phyloP scores from a whole-genome alignment of 441 rosid genomes.

The Populus tomentosa region DNA sequence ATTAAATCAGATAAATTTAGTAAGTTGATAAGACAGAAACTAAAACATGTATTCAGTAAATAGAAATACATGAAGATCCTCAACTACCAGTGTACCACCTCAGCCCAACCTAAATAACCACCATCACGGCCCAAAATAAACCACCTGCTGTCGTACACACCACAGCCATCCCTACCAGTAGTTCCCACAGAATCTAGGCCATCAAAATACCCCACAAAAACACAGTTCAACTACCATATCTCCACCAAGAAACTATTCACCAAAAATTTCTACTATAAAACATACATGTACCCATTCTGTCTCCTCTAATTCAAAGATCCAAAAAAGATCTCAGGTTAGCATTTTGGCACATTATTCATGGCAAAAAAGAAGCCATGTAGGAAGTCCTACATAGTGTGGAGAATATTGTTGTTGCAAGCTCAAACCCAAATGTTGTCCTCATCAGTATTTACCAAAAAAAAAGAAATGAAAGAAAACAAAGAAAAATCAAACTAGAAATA shows the following conservation, averaged over 20 bases:
- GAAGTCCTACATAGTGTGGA: conserved; percentile 12
- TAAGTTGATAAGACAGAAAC: neutral
- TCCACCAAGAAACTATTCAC: neutral
- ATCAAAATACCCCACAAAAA: neutral
- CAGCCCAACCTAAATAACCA: neutral
- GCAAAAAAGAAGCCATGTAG: conserved; percentile 18
- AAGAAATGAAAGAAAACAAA: no score
- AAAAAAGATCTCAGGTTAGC: conserved; percentile 21
- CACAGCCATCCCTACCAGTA: neutral
- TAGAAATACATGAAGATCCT: neutral
- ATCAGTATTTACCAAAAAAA: neutral
- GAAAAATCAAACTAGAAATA: neutral
- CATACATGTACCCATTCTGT: no score
- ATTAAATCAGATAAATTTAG: neutral
- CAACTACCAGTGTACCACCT: neutral
- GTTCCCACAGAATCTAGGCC: neutral
- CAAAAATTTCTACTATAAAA: no score
- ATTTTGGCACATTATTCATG: conserved; percentile 28
- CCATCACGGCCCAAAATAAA: neutral
- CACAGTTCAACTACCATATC: neutral
- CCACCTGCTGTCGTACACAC: neutral
- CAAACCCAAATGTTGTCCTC: conserved; percentile 21
- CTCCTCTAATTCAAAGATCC: neutral
- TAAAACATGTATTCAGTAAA: no score
- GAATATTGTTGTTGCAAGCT: conserved; percentile 10